Conservation (phyloP, 768 basidiomycete genomes). For the Pisolithus orientalis region DNA sequence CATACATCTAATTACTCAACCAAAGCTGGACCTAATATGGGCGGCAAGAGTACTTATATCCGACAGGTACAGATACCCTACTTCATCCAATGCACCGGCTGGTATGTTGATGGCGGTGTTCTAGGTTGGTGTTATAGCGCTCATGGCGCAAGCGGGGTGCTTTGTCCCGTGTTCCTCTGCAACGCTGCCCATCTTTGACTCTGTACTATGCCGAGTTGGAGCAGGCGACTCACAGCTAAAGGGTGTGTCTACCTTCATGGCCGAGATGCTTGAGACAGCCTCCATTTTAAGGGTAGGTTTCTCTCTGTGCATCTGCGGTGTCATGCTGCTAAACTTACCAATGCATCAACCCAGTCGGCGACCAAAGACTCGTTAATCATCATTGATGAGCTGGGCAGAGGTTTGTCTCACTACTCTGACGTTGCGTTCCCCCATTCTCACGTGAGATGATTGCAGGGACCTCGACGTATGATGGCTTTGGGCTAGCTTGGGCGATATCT, state of each 20-base stretch:
- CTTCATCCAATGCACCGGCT: neutral
- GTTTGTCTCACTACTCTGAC: conserved; percentile 24
- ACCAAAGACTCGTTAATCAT: conserved; percentile 91
- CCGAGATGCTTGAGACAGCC: conserved; percentile 98
- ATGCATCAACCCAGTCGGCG: conserved; percentile 54
- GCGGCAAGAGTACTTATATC: conserved; percentile 97
- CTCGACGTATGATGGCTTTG: conserved; percentile 96
- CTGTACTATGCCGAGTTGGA: conserved; percentile 90
- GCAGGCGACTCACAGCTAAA: conserved; percentile 97
- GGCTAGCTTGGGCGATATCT: conserved; percentile 97
- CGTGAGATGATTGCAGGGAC: conserved; percentile 48
- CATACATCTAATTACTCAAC: neutral
- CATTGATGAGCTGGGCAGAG: conserved; percentile 94
- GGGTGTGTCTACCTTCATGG: conserved; percentile 99
- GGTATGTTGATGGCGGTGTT: neutral
- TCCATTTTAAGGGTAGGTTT: conserved; percentile 76
- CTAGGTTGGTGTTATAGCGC: conserved; percentile 87
- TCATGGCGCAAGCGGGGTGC: conserved; percentile 94
- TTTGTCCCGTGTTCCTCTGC: conserved; percentile 93
- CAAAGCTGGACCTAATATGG: conserved; percentile 95
- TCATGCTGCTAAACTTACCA: neutral
- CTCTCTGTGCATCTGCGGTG: neutral
- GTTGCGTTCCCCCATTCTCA: conserved; percentile 1
- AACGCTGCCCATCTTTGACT: conserved; percentile 88
- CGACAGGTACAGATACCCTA: conserved; percentile 53